Evolutionary conservation across 2,329 filamentous ascomycete genomes (phyloP), one percentile per base, ranked within the genome.

Genomic region (Ophiostoma quercus): DNA sequence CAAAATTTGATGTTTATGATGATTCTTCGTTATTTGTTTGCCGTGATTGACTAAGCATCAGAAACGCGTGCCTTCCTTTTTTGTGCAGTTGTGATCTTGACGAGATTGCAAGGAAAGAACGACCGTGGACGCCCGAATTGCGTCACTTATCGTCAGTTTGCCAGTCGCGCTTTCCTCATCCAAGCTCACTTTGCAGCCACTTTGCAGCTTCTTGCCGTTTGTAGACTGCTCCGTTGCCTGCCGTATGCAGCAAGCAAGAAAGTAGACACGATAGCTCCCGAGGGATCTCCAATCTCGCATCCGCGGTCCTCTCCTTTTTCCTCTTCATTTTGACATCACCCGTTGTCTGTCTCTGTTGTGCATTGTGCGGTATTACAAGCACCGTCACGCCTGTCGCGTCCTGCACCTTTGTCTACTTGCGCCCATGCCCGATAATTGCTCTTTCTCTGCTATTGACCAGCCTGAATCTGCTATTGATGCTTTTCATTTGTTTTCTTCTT

Each of bases 91-190:
- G 8, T 57, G 9, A 22, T 12, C 8, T 11, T 22, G 51, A 41
- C 39, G 51, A 57, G 22, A 57, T 57, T 16, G 51, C n/a, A 57
- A 25, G 47, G 47, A 57, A 57, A 57, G n/a, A 57, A n/a, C 51
- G 11, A 22, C 11, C n/a, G 6, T 9, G n/a, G 2, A 14, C 22
- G n/a, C 22, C 51, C 51, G 22, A 22, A 25, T 29, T 57, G 51
- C 22, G 51, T 29, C 8, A 57, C 51, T 4, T 25, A 57, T 57
- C 51, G 51, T 4, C 51, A 57, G 51, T 25, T 32, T 16, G 22
- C 25, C 51, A 57, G 51, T 57, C 51, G 51, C 51, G n/a, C 68
- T 60, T 69, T 67, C 62, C 68, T 66, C 41, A 51, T 41, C 37
- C 2, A 19, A 19, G 54, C 1, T n/a, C 8, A 34, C 25, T 14